These are phyloP conservation scores for Zygosaccharomyces rouxii DNA, from an alignment of 805 yeast genomes.

Conservation along the genomic window DNA sequence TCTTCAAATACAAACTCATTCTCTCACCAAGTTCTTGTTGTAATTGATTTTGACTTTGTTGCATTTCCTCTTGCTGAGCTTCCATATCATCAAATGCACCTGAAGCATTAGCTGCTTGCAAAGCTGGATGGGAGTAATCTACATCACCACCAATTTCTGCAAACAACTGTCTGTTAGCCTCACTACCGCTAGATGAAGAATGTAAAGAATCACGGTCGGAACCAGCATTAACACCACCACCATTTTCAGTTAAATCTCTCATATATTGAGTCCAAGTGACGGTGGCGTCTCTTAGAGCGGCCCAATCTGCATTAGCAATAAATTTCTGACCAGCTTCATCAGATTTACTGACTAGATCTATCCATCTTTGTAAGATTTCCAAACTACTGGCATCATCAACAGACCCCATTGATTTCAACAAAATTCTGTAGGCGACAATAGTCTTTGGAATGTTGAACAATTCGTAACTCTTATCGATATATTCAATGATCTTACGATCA, in stretches of 20 bases:
- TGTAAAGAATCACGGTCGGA: constrained; percentile 2
- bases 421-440: constrained; percentile 66
- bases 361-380: constrained; percentile 57
- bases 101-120: constrained; percentile 37
- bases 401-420: constrained; percentile 67
- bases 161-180: constrained; percentile 13
- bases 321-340: constrained; percentile 50
- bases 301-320: constrained; percentile 83
- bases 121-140: constrained; percentile 35
- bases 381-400: constrained; percentile 47
- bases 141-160: constrained; percentile 22
- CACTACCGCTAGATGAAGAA: constrained; percentile 11
- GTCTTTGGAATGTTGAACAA: constrained; percentile 56
- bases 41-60: constrained; percentile 13
- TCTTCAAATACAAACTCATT: constrained; percentile 49
- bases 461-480: constrained; percentile 55
- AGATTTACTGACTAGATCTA: constrained; percentile 46
- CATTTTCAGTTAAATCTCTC: constrained; percentile 6
- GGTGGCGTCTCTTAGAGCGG: constrained; percentile 76
- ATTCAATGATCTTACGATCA: constrained; percentile 59
- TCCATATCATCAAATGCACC: constrained; percentile 37
- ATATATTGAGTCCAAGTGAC: constrained; percentile 35
- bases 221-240: background rate
- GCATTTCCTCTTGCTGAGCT: constrained; percentile 13
- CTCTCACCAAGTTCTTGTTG: constrained; percentile 39